Conservation (phyloP, 2,329 filamentous ascomycete genomes). For the Botryosphaeria dothidea region DNA sequence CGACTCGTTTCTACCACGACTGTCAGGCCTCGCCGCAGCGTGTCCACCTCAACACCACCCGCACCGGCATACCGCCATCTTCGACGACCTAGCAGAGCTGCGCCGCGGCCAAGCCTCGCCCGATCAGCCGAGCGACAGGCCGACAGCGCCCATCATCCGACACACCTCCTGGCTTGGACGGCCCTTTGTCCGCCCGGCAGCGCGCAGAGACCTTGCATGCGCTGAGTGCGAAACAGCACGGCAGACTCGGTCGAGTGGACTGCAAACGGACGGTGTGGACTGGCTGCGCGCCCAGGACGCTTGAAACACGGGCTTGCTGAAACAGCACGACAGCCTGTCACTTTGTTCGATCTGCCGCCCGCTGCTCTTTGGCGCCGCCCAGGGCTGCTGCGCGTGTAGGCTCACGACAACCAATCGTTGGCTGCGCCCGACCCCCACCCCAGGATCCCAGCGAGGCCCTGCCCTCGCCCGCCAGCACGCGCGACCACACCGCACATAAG, state of each 20-base stretch:
- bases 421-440: neutral
- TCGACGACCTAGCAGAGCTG: neutral
- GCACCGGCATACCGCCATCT: neutral
- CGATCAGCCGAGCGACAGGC: neutral
- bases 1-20: neutral
- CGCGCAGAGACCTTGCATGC: slow-evolving; percentile 15
- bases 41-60: slow-evolving; percentile 2
- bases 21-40: too few species aligned
- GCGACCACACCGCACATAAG: slow-evolving; percentile 14
- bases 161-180: slow-evolving; percentile 13
- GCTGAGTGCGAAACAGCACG: slow-evolving; percentile 17
- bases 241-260: slow-evolving; percentile 4
- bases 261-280: slow-evolving; percentile 5
- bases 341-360: slow-evolving; percentile 14
- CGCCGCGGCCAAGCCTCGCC: neutral
- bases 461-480: neutral
- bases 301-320: slow-evolving; percentile 18
- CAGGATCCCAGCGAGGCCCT: neutral
- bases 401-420: neutral
- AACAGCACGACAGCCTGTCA: slow-evolving; percentile 17
- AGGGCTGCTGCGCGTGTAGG: slow-evolving; percentile 9
- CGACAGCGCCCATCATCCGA: slow-evolving; percentile 11
- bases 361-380: slow-evolving; percentile 6
- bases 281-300: neutral
- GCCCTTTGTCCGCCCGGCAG: slow-evolving; percentile 12